phyloP scores from a whole-genome alignment of 306 rosid genomes.

The Macrotyloma uniflorum region DNA sequence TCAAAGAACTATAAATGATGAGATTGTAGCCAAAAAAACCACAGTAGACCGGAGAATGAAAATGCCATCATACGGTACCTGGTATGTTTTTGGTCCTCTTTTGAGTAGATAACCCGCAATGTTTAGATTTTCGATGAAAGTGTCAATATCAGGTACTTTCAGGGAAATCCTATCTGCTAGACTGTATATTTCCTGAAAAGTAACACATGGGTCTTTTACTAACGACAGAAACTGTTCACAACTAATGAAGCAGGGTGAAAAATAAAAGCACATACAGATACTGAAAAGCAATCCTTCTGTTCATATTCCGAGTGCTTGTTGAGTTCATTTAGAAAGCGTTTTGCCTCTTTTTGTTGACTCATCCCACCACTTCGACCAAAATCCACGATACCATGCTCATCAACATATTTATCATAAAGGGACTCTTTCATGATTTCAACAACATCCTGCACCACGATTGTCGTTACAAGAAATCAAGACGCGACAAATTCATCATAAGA shows the following conservation, averaged over 20 bases:
- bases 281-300: constrained; percentile 83
- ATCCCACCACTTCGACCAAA: constrained; percentile 98
- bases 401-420: constrained; percentile 85
- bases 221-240: background rate
- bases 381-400: constrained; percentile 90
- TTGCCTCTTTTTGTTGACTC: constrained; percentile 98
- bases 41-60: background rate
- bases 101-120: constrained; percentile 81
- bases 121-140: constrained; percentile 82
- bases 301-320: constrained; percentile 88
- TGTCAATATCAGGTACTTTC: constrained; percentile 85
- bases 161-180: constrained; percentile 84
- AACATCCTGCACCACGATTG: constrained; percentile 70
- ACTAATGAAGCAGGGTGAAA: constrained; percentile 1
- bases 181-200: constrained; percentile 86
- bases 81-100: constrained; percentile 89
- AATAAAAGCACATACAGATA: constrained; percentile 58
- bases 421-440: constrained; percentile 99
- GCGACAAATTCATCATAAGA: constrained; percentile 27
- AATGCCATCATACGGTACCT: constrained; percentile 54
- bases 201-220: constrained; percentile 1
- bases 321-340: constrained; percentile 87
- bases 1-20: background rate
- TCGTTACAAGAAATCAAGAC: constrained; percentile 31
- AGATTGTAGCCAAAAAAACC: constrained; percentile 18